These are phyloP conservation scores for Salix viminalis DNA, from an alignment of 345 rosid genomes.

Conservation along the genomic window DNA sequence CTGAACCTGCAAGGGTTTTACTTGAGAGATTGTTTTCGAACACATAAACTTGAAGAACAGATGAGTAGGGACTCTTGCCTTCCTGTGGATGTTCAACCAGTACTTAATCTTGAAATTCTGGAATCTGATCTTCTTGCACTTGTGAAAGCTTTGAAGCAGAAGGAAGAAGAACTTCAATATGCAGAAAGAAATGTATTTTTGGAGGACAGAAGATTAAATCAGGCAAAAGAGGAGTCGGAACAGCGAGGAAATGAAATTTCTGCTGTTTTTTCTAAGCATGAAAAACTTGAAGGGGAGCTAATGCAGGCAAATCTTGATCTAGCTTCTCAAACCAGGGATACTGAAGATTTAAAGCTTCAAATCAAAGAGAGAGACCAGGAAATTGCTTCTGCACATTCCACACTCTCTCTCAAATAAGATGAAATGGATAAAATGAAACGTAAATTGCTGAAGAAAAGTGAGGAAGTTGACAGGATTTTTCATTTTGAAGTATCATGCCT, in stretches of 20 bases:
- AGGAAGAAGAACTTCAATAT: constrained; percentile 68
- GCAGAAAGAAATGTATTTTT: constrained; percentile 50
- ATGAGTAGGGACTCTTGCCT: constrained; percentile 31
- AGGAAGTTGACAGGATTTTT: constrained; percentile 24
- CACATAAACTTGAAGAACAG: constrained; percentile 56
- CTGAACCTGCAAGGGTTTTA: constrained; percentile 49
- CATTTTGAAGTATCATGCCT: constrained; percentile 29
- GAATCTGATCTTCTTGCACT: constrained; percentile 71
- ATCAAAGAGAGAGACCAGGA: constrained; percentile 53
- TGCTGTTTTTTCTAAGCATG: constrained; percentile 48
- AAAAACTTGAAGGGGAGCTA: constrained; percentile 55
- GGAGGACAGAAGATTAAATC: constrained; percentile 48
- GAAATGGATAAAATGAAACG: constrained; percentile 47
- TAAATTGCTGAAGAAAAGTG: constrained; percentile 33
- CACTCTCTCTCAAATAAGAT: constrained; percentile 48
- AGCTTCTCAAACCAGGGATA: constrained; percentile 64
- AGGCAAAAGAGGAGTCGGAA: constrained; percentile 50
- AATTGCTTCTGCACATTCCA: constrained; percentile 41
- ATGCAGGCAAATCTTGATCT: constrained; percentile 46
- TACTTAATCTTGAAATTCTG: constrained; percentile 42
- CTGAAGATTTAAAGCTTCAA: constrained; percentile 54
- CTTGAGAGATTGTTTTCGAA: constrained; percentile 65
- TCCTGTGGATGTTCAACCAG: constrained; percentile 22
- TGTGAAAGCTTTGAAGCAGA: constrained; percentile 52
- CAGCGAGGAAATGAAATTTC: constrained; percentile 46